phyloP scores from a whole-genome alignment of 2,329 filamentous ascomycete genomes.

The Gnomoniopsis smithogilvyi region DNA sequence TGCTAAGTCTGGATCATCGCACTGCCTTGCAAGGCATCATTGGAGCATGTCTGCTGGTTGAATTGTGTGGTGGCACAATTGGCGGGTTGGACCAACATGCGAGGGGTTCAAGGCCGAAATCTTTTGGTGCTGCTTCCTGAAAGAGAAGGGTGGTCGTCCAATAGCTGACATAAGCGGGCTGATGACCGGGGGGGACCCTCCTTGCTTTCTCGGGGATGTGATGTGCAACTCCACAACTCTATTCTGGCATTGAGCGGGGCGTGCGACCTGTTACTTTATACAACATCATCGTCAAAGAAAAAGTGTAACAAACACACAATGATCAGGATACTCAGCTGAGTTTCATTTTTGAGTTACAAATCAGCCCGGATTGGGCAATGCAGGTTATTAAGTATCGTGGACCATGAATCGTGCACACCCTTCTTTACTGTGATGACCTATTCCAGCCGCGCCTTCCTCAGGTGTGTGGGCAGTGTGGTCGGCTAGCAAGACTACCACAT shows the following conservation, averaged over 20 bases:
- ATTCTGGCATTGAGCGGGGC: too few species aligned
- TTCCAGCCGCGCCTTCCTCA: background rate
- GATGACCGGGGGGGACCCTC: background rate
- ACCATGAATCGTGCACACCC: background rate
- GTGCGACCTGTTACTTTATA: too few species aligned
- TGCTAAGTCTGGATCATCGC: background rate
- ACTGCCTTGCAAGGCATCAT: background rate
- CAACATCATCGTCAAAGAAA: too few species aligned
- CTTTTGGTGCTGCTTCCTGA: background rate
- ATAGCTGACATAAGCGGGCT: constrained; percentile 2
- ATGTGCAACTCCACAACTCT: background rate
- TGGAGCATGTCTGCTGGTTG: background rate
- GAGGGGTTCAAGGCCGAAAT: background rate
- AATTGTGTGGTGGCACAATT: background rate
- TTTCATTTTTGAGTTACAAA: background rate
- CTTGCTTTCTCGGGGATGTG: too few species aligned
- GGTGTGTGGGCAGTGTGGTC: background rate
- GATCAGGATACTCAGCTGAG: background rate
- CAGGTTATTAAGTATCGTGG: background rate
- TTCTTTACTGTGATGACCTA: background rate
- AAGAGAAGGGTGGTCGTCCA: background rate
- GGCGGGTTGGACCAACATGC: background rate
- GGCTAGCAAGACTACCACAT: background rate
- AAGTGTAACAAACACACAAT: background rate
- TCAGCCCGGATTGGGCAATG: background rate